Percentiles rank a stretch among this genome's conserved stretches.
Conservation (phyloP, 306 rosid genomes). For the Cicer arietinum region DNA sequence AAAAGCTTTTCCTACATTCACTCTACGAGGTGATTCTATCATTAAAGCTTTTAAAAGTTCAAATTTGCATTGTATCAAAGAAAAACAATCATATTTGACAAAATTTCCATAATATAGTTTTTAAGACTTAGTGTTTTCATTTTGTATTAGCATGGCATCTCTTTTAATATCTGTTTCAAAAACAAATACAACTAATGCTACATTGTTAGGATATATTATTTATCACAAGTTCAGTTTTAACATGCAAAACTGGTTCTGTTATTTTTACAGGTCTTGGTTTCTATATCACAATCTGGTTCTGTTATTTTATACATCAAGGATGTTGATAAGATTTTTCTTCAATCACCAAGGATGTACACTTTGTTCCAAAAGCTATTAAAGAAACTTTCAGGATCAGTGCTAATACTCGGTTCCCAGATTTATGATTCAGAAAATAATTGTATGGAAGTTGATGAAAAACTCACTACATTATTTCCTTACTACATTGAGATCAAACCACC, state of each 20-base stretch:
- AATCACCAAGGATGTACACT: constrained; percentile 61
- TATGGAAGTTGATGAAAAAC: constrained; percentile 58
- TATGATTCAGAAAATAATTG: constrained; percentile 52
- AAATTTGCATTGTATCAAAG: not conserved
- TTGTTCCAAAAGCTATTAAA: constrained; percentile 66
- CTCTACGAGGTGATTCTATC: constrained; percentile 77
- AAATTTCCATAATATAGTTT: constrained; percentile 9
- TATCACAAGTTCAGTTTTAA: constrained; percentile 7
- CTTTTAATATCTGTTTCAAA: too few species aligned
- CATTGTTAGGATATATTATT: too few species aligned
- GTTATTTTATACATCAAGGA: constrained; percentile 80
- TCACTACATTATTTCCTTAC: constrained; percentile 62
- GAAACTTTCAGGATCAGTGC: constrained; percentile 78
- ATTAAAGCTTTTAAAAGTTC: not conserved
- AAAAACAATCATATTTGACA: constrained; percentile 6
- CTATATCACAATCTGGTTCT: constrained; percentile 67
- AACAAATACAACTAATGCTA: too few species aligned
- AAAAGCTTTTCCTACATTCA: constrained; percentile 71
- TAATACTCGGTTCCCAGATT: constrained; percentile 77
- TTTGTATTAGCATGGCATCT: too few species aligned
- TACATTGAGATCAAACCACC: constrained; percentile 66
- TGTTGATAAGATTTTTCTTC: constrained; percentile 68
- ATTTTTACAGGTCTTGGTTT: constrained; percentile 68
- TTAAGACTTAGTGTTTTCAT: too few species aligned
- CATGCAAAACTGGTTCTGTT: constrained; percentile 2